A percentile compares a stretch with the other conserved stretches of the same genome.
These are phyloP conservation scores for Globisporangium lucens DNA, from an alignment of 352 stramenopile species.

Conservation along the genomic window DNA sequence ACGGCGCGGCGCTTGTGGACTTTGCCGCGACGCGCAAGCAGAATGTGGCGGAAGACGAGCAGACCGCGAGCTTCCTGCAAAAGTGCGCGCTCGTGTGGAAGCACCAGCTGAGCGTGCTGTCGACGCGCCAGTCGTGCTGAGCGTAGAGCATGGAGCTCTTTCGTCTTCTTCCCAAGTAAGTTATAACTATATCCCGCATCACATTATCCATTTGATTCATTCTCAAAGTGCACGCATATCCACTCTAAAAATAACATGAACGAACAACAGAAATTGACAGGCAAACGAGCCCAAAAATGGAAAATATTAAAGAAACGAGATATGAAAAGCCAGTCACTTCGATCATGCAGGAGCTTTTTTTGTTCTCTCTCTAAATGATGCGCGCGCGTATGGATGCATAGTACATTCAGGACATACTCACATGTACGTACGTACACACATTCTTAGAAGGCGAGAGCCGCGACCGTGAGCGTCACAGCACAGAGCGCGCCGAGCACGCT, in stretches of 20 bases:
- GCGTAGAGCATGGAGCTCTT: neutral
- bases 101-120: slow-evolving; percentile 21
- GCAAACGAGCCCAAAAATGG: neutral
- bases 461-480: slow-evolving; percentile 15
- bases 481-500: slow-evolving; percentile 13
- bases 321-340: neutral
- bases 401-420: slow-evolving; percentile 3
- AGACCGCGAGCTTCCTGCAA: slow-evolving; percentile 24
- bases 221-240: neutral
- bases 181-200: neutral
- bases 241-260: neutral
- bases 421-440: neutral
- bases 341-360: slow-evolving; percentile 2
- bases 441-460: slow-evolving; percentile 16
- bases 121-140: slow-evolving; percentile 8
- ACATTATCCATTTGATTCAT: neutral
- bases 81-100: slow-evolving; percentile 33
- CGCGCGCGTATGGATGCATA: neutral
- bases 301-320: slow-evolving; percentile 9
- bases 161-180: slow-evolving; percentile 2
- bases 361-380: slow-evolving; percentile 9
- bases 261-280: neutral
- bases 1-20: slow-evolving; percentile 8
- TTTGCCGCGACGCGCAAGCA: slow-evolving; percentile 13
- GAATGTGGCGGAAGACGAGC: slow-evolving; percentile 17